Conservation (phyloP, 768 basidiomycete species). For the Boletus vinaceobasis region DNA sequence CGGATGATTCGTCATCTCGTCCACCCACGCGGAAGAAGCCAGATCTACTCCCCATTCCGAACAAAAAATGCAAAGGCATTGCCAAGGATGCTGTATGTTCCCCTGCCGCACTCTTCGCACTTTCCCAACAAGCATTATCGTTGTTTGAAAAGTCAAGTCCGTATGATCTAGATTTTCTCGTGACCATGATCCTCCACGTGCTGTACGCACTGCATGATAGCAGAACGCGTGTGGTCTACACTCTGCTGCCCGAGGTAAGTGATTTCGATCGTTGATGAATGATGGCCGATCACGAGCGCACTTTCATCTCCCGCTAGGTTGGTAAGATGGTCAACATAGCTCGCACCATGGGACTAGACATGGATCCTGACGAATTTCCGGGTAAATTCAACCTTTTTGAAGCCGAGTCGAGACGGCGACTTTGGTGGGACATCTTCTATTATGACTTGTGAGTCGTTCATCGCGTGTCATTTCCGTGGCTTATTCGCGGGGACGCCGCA, state of each 20-base stretch:
- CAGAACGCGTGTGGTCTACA: slow-evolving; percentile 39
- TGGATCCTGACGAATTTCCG: slow-evolving; percentile 54
- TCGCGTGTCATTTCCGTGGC: background rate
- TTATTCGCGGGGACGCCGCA: slow-evolving; percentile 29
- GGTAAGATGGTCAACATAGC: slow-evolving; percentile 71
- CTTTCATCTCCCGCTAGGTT: slow-evolving; percentile 36
- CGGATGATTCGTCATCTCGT: slow-evolving; percentile 25
- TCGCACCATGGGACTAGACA: slow-evolving; percentile 57
- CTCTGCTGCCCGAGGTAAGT: slow-evolving; percentile 28
- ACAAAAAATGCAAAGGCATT: slow-evolving; percentile 26
- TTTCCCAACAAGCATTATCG: slow-evolving; percentile 47
- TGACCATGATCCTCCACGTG: slow-evolving; percentile 57
- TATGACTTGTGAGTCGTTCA: slow-evolving; percentile 66
- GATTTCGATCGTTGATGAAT: slow-evolving; percentile 25
- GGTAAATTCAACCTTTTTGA: slow-evolving; percentile 48
- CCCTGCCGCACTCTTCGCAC: slow-evolving; percentile 41
- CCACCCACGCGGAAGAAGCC: slow-evolving; percentile 22
- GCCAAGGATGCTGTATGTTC: slow-evolving; percentile 29
- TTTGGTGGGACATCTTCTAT: slow-evolving; percentile 81
- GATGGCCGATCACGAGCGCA: slow-evolving; percentile 15
- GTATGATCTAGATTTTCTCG: slow-evolving; percentile 56
- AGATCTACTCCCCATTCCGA: slow-evolving; percentile 10
- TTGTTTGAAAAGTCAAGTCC: slow-evolving; percentile 40
- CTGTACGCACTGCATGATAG: slow-evolving; percentile 53
- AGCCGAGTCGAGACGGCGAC: slow-evolving; percentile 48